Base-by-base conservation (phyloP, 2,329 filamentous ascomycete genomes). In the Fusarium succisae region DNA sequence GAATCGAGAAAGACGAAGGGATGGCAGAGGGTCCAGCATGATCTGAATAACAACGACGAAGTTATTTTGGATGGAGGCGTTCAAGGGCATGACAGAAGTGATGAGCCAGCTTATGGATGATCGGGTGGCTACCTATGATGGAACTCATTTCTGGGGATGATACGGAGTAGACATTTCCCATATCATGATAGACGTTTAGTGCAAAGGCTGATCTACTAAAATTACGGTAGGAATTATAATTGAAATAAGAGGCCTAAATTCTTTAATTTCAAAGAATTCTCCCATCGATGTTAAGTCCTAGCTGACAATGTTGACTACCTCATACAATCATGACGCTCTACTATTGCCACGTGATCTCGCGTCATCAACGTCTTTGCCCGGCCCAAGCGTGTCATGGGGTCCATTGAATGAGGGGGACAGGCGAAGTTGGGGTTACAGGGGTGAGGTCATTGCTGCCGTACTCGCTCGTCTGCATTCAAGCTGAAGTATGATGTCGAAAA, bases 21-120 rank as follows among this genome's bases (percentile, higher is more conserved):
- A 51, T 92, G 90, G 90, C 83, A 89, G 60, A 84, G 89, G 60
- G 90, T 91, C 1, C 90, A 92, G 75, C 88, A 91, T 76, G 88
- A 91, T 72, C 77, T 87, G 24, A 83, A 88, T 18, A 81, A 91
- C 72, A 91, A 91, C 65, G 89, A 91, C 74, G 85, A 80, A 1
- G 82, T 91, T 14, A 91, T 91, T 54, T 80, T 91, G 2, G 88
- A 91, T 69, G 89, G 89, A 12, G 89, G 89, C 2, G 79, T 86
- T 2, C 84, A 86, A 54, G 88, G 87, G 10, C 81, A 84, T 57
- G 70, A 66, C 47, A 84, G 70, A 10, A 76, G 80, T 58, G 79
- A 82, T 60, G 80, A 87, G 77, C 85, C 85, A 30, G 82, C 73
- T 9, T 84, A 84, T 63, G 82, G 84, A 15, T 77, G 37, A 55